Evolutionary conservation across 352 stramenopile species (phyloP), one percentile per base, ranked within the genome.

Genomic region (Globisporangium paddicum): DNA sequence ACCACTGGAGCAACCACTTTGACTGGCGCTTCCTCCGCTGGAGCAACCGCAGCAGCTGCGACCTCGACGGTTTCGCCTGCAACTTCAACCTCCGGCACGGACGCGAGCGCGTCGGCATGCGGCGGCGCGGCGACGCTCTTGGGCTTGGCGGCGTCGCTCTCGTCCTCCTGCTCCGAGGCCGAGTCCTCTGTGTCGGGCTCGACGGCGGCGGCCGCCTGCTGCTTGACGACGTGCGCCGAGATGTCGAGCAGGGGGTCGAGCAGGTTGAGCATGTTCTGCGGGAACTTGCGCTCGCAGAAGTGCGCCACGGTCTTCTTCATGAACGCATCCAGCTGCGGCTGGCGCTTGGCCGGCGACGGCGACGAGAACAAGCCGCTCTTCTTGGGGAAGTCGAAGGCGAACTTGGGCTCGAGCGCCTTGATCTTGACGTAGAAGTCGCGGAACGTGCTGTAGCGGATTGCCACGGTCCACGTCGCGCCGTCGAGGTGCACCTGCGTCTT

Each of bases 361-460:
- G 73, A 81, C 63, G 73, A 88, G 70, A 87, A 90, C 28, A 88
- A 58, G 21, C 65, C 58, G 35, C 79, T 73, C 51, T 89, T 89
- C 56, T 75, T 73, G 0, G 82, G 82, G 58, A 91, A 90, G 3
- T 77, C 60, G 48, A 84, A 85, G 2, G 58, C 63, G 47, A 90
- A 89, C 52, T 72, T 55, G 41, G 68, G 69, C 50, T 88, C 79
- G 9, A 79, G 35, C 5, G 66, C 68, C 10, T 70, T 46, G 47
- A 91, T 67, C 10, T 73, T 69, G 55, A 37, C 55, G 69, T 91
- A 89, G 55, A 84, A 84, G 23, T 68, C 58, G 52, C 70, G 73
- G 66, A 89, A 89, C 8, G 71, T 72, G 64, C 72, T 85, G 68
- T 90, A 91, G 51, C 82, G 82, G 37, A 91, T 65, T 6, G 40